phyloP scores from a whole-genome alignment of 768 basidiomycete genomes.

The Lentinula aciculospora region DNA sequence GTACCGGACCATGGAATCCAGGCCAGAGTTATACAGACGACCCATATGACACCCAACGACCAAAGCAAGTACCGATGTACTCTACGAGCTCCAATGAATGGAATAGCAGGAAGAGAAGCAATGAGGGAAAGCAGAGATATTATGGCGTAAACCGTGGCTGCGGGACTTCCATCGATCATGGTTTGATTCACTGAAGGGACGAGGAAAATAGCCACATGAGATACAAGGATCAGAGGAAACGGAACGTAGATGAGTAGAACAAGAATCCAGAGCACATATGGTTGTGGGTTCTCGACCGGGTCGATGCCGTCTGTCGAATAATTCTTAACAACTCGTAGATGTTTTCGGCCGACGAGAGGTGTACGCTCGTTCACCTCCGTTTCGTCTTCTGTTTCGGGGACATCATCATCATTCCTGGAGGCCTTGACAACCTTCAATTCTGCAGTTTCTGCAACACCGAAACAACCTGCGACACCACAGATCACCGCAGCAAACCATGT shows the following conservation, averaged over 20 bases:
- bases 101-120: conserved; percentile 54
- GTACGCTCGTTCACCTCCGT: conserved; percentile 48
- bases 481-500: conserved; percentile 36
- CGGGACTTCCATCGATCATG: conserved; percentile 50
- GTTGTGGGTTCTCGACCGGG: conserved; percentile 13
- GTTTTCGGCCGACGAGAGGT: conserved; percentile 28
- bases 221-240: conserved; percentile 44
- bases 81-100: conserved; percentile 34
- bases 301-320: neutral
- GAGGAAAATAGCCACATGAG: conserved; percentile 43
- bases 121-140: conserved; percentile 36
- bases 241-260: conserved; percentile 53
- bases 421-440: neutral
- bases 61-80: neutral
- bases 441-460: conserved; percentile 8
- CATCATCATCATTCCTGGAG: neutral
- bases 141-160: conserved; percentile 15
- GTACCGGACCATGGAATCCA: conserved; percentile 20
- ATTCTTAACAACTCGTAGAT: neutral
- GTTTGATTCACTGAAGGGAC: conserved; percentile 50
- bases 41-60: neutral
- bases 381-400: conserved; percentile 10
- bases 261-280: conserved; percentile 49
- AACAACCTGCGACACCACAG: conserved; percentile 28
- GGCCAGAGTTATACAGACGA: neutral